Evolutionary conservation across 2,329 filamentous ascomycete genomes (phyloP).

Genomic region (Ciborinia camelliae): DNA sequence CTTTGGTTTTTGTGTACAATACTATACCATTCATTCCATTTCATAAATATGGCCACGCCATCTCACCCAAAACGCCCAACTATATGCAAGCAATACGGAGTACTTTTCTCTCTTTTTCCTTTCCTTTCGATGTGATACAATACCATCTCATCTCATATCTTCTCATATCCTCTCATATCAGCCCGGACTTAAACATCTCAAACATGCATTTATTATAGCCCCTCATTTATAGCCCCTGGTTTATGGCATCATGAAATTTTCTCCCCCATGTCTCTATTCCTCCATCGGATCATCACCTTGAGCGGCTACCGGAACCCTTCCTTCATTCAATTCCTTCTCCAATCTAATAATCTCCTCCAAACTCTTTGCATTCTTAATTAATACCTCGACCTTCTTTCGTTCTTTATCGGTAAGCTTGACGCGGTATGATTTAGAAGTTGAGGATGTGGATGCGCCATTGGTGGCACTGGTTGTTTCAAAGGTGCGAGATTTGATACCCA

Average conservation of each 20-base stretch:
- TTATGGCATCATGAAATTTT: not conserved
- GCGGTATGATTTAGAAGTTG: conserved; percentile 64
- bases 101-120: not conserved
- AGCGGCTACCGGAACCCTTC: conserved; percentile 71
- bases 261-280: conserved; percentile 42
- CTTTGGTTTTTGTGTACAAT: not conserved
- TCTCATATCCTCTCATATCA: not conserved
- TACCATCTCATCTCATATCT: not conserved
- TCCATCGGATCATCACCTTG: conserved; percentile 57
- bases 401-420: conserved; percentile 87
- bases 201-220: conserved; percentile 14
- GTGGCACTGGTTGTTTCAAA: conserved; percentile 52
- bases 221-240: not conserved
- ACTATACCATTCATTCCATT: not conserved
- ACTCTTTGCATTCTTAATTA: conserved; percentile 85
- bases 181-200: conserved; percentile 12
- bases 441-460: conserved; percentile 44
- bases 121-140: not conserved
- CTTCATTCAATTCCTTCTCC: conserved; percentile 90
- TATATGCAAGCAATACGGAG: conserved; percentile 18
- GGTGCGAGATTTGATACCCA: conserved; percentile 76
- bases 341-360: conserved; percentile 84
- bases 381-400: conserved; percentile 76
- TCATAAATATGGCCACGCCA: conserved; percentile 2
- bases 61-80: conserved; percentile 17